phyloP scores from a whole-genome alignment of 345 rosid genomes.

The Syzygium aromaticum region DNA sequence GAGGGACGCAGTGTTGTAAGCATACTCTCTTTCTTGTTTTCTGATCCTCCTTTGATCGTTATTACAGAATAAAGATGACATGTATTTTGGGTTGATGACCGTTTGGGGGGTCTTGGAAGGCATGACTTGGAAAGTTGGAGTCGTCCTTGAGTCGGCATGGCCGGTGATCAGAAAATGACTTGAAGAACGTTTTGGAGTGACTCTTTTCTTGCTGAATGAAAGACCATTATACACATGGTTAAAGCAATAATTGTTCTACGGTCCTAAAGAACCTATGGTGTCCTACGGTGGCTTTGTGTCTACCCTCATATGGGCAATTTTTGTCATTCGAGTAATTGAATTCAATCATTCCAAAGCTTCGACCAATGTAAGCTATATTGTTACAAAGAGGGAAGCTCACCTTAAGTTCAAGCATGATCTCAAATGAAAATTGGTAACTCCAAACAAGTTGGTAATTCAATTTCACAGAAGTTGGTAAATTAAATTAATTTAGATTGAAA shows the following conservation, averaged over 20 bases:
- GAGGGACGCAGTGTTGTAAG: background rate
- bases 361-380: background rate
- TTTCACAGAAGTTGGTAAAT: background rate
- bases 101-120: background rate
- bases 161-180: background rate
- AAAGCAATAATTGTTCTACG: background rate
- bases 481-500: slow-evolving; percentile 2
- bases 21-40: background rate
- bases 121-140: background rate
- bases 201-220: background rate
- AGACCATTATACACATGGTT: background rate
- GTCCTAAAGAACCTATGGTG: background rate
- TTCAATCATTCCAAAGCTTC: background rate
- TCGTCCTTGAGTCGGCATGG: background rate
- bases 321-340: background rate
- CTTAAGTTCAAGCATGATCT: background rate
- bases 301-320: background rate
- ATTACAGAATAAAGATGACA: background rate
- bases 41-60: background rate
- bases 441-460: slow-evolving; percentile 59
- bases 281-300: background rate
- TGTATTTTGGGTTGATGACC: background rate
- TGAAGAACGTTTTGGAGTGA: background rate
- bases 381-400: background rate
- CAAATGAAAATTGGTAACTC: slow-evolving; percentile 15